Evolutionary conservation across 31 red algal genomes (phyloP).

Genomic region (Asparagopsis taxiformis): DNA sequence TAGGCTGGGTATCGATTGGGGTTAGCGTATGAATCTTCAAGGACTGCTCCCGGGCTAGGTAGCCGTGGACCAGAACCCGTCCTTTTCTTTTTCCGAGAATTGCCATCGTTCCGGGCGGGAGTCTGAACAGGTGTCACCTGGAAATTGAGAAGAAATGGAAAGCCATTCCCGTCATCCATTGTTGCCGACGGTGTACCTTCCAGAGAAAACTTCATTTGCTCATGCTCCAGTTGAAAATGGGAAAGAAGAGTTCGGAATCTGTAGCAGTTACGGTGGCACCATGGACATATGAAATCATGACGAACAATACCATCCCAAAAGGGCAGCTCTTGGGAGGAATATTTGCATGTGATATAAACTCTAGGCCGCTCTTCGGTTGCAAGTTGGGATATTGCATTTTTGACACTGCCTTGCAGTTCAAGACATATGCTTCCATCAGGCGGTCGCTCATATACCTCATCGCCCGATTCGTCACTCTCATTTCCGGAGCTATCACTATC

Average conservation of each 20-base stretch:
- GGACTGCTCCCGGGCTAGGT: too few relatives aligned
- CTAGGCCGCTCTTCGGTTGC: conserved; percentile 7
- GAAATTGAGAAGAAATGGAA: conserved; percentile 14
- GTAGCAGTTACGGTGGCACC: conserved; percentile 69
- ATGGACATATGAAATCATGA: conserved; percentile 71
- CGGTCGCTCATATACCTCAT: too few relatives aligned
- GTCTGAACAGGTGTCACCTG: too few relatives aligned
- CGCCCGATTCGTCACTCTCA: too few relatives aligned
- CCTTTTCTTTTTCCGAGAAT: too few relatives aligned
- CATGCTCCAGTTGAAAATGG: conserved; percentile 72
- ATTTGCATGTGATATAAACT: conserved; percentile 33
- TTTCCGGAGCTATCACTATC: too few relatives aligned
- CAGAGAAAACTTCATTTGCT: conserved; percentile 36
- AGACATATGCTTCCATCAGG: conserved; percentile 27
- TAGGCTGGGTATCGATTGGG: too few relatives aligned
- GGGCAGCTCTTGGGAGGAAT: conserved; percentile 23
- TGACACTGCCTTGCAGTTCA: conserved; percentile 9
- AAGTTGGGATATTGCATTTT: conserved; percentile 17
- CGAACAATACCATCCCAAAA: conserved; percentile 55
- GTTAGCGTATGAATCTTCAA: too few relatives aligned
- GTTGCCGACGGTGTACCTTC: conserved; percentile 12
- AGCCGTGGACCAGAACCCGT: too few relatives aligned
- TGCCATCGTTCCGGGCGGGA: too few relatives aligned
- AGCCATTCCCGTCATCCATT: not conserved
- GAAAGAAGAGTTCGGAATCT: conserved; percentile 56